Evolutionary conservation across 805 yeast genomes (phyloP).

Genomic region (Nakazawaea wyomingensis): DNA sequence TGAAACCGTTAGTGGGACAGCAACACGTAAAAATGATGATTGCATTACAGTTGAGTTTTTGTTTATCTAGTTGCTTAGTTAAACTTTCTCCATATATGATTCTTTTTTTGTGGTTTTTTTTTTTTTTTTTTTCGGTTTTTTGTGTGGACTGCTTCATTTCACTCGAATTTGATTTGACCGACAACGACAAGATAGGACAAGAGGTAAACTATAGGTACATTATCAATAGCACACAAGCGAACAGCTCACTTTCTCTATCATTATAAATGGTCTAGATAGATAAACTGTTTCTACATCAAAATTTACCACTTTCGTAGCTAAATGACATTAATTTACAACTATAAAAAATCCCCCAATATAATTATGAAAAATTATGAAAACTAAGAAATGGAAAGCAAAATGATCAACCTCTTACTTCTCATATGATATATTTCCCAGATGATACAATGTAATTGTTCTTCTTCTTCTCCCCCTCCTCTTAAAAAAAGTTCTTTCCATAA

Average conservation of each 20-base stretch:
- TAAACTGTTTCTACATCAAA: too few species aligned
- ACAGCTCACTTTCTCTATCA: too few species aligned
- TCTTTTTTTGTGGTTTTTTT: not conserved
- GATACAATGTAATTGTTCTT: conserved; percentile 7
- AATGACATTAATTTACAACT: conserved; percentile 14
- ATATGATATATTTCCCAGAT: conserved; percentile 1
- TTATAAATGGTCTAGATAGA: too few species aligned
- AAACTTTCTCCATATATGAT: not conserved
- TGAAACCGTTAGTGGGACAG: not conserved
- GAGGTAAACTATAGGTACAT: not conserved
- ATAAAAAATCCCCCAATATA: conserved; percentile 8
- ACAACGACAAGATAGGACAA: too few species aligned
- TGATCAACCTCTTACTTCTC: conserved; percentile 1
- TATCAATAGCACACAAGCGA: not conserved
- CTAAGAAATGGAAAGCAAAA: conserved; percentile 5
- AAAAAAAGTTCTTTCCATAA: too few species aligned
- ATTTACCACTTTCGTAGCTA: not conserved
- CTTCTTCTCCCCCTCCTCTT: not conserved
- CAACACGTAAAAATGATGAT: not conserved
- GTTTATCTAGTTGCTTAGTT: not conserved
- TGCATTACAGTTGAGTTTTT: not conserved
- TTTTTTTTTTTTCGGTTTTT: too few species aligned
- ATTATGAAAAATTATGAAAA: conserved; percentile 8
- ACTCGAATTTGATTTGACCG: too few species aligned
- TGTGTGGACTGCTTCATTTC: too few species aligned